Percentiles rank a stretch among this genome's conserved stretches.
phyloP scores from a whole-genome alignment of 2,329 filamentous ascomycete genomes.

The Paecilomyces sp. region DNA sequence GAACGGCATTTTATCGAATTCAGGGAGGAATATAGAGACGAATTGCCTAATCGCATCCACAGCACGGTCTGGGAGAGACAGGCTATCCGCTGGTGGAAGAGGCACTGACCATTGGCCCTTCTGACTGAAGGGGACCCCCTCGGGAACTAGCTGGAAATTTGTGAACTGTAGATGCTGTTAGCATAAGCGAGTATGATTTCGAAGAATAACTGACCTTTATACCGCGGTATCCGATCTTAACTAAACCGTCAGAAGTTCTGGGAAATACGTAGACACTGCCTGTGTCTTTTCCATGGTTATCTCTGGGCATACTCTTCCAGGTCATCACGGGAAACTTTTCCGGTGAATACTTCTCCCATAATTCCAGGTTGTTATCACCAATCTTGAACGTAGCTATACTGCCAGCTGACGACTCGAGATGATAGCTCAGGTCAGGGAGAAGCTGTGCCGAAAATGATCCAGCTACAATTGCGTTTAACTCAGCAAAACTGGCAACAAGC shows the following conservation, averaged over 20 bases:
- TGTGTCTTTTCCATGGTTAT: constrained; percentile 19
- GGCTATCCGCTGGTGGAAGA: constrained; percentile 14
- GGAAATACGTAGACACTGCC: constrained; percentile 23
- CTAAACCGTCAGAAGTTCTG: constrained; percentile 16
- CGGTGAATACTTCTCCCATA: constrained; percentile 28
- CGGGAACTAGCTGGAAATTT: constrained; percentile 22
- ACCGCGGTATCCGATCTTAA: constrained; percentile 23
- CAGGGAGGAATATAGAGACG: constrained; percentile 18
- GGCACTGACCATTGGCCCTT: constrained; percentile 25
- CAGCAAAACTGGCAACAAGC: neutral
- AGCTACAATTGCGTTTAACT: constrained; percentile 11
- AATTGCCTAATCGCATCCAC: constrained; percentile 14
- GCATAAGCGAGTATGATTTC: neutral
- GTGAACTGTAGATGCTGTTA: constrained; percentile 17
- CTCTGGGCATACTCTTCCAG: constrained; percentile 23
- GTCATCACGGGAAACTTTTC: constrained; percentile 25
- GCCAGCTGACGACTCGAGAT: constrained; percentile 22
- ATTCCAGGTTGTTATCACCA: constrained; percentile 9
- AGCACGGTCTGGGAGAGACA: constrained; percentile 12
- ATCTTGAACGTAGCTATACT: constrained; percentile 23
- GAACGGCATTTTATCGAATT: constrained; percentile 17
- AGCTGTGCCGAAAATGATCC: constrained; percentile 26
- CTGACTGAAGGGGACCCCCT: constrained; percentile 18
- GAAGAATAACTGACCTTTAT: constrained; percentile 12
- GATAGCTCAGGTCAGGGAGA: constrained; percentile 19